phyloP scores from a whole-genome alignment of 163 green algal species.

The Coccomyxa subellipsoidea region DNA sequence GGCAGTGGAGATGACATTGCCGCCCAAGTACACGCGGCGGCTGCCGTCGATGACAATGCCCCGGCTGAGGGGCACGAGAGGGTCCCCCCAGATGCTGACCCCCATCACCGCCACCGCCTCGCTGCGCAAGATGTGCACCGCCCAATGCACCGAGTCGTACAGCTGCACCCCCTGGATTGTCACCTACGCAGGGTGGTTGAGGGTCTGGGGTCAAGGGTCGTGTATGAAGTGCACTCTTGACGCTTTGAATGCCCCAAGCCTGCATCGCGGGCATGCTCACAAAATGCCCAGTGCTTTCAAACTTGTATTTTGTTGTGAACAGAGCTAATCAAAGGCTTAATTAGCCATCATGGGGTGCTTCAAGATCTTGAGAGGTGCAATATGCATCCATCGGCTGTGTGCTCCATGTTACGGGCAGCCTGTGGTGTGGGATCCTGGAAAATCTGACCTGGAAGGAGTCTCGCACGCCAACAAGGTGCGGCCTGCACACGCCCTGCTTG shows the following conservation, averaged over 20 bases:
- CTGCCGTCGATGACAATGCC: background rate
- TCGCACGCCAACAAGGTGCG: background rate
- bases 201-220: background rate
- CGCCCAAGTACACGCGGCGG: background rate
- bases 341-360: no score
- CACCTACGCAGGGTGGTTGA: background rate
- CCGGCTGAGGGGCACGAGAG: background rate
- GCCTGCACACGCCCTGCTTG: background rate
- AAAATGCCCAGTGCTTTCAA: no score
- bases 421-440: background rate
- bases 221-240: no score
- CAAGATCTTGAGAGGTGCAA: no score
- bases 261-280: no score
- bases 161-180: background rate
- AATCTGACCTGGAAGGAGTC: background rate
- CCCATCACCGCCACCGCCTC: slow-evolving; percentile 1
- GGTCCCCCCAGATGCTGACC: background rate
- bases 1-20: background rate
- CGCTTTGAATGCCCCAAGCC: no score
- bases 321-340: no score
- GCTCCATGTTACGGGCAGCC: background rate
- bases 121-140: slow-evolving; percentile 5
- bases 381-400: no score
- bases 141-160: background rate
- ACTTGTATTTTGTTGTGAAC: no score